Base-by-base conservation (phyloP, 352 stramenopile species). In the Phytophthora tentaculata region DNA sequence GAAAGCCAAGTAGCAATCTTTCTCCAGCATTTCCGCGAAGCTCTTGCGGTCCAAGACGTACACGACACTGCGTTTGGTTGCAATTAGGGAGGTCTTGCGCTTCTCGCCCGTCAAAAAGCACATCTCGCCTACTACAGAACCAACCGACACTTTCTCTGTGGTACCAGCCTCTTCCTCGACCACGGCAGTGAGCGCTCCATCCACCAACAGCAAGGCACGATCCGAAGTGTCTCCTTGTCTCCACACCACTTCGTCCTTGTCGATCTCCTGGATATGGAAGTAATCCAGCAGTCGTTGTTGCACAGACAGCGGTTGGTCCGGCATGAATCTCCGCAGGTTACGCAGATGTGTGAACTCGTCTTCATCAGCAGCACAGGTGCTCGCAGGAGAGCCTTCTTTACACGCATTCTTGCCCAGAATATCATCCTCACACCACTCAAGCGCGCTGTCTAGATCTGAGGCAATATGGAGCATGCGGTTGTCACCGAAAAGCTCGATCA, bases 71-170 rank as follows among this genome's bases (percentile, higher is more conserved):
- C 71, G 68, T 32, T 79, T 70, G 7, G 69, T 82, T 5, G 86
- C 84, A 2, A 92, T 64, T 5, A 92, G 69, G 19, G 86, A 88
- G n/a, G 86, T 92, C 55, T 92, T 92, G 35, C 83, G 86, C 55
- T 94, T 94, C 57, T 94, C 86, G 2, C 84, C 83, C 2, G 86
- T 94, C 12, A 94, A 67, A 22, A 94, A 82, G 63, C 86, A 94
- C 56, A 94, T 67, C 55, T 94, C 86, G 13, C 86, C 86, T 12
- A 94, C 76, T n/a, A 94, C 75, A 0, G 86, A 83, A n/a, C 86
- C 86, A 0, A 86, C 73, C 3, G 84, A 79, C 5, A 94, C 74
- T 9, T 88, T 77, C 60, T 94, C 86, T 2, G 81, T 94, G 0
- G 86, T 94, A 0, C 86, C 86, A 23, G 86, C 86, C 60, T 94